Percentiles rank a stretch among this genome's conserved stretches.
phyloP scores from a whole-genome alignment of 345 rosid genomes.

The Chamaenerion angustifolium region DNA sequence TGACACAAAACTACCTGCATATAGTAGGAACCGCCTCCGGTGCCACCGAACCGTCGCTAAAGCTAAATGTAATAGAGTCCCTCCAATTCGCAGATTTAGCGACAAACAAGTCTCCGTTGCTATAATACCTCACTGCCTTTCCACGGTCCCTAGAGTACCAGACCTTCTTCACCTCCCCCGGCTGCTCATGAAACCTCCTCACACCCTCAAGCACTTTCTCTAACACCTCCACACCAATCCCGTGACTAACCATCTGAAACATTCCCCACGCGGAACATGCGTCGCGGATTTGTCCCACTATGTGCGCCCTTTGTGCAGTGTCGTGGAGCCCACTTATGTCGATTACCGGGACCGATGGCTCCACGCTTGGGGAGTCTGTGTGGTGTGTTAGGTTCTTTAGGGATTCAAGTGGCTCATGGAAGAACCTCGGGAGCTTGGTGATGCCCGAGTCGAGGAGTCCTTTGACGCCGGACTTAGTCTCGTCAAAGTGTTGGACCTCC shows the following conservation, averaged over 20 bases:
- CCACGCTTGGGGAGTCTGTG: neutral
- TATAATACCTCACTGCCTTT: slow-evolving; percentile 2
- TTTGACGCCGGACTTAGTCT: slow-evolving; percentile 7
- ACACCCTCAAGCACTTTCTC: slow-evolving; percentile 8
- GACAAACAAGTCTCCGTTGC: slow-evolving; percentile 10
- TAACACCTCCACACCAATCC: slow-evolving; percentile 7
- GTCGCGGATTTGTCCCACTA: neutral
- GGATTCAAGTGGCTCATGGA: neutral
- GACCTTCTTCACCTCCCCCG: slow-evolving; percentile 11
- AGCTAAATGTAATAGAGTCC: neutral
- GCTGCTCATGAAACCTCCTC: slow-evolving; percentile 13
- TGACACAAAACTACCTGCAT: no score
- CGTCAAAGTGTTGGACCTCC: slow-evolving; percentile 11
- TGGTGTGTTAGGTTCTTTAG: neutral
- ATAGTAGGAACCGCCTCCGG: no score
- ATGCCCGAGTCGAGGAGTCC: slow-evolving; percentile 9
- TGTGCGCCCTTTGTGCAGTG: neutral
- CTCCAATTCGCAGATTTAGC: slow-evolving; percentile 16
- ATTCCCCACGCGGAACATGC: slow-evolving; percentile 16
- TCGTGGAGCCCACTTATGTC: slow-evolving; percentile 5
- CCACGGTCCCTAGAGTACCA: slow-evolving; percentile 9
- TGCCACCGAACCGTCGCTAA: no score
- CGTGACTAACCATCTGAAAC: slow-evolving; percentile 16
- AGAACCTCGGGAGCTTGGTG: slow-evolving; percentile 6
- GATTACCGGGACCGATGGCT: slow-evolving; percentile 4